Evolutionary conservation across 2,329 filamentous ascomycete genomes (phyloP), one percentile per base, ranked within the genome.

Genomic region (Plectosphaerella plurivora): DNA sequence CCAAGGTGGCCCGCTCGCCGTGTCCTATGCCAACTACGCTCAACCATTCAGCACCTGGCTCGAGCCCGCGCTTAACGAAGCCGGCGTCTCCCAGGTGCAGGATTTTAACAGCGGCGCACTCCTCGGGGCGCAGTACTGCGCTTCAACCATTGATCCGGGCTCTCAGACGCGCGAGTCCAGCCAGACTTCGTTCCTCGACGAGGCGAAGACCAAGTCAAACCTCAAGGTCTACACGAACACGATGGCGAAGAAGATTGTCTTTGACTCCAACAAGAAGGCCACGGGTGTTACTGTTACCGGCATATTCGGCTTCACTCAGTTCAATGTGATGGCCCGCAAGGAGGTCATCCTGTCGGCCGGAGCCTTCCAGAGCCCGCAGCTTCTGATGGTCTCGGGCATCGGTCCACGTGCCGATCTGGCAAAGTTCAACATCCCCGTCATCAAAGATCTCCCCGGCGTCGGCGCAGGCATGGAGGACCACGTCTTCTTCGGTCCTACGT

Each of bases 381-480:
- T 77, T 44, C 64, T 77, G 0, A 74, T 77, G 68, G 68, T 72
- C 51, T 74, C 72, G 0, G 74, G 74, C 2, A 71, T 77, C 45
- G 74, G 74, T 0, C 68, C 69, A 1, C 51, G 55, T 2, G 59
- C 61, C 1, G 61, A 70, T 15, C 65, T 76, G 1, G 51, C 64
- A 28, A 55, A 65, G 25, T 63, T 66, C 50, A 57, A 57, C 3
- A 70, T 75, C 46, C 65, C 71, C 1, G 70, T 83, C 14, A 53
- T 83, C 41, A 65, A 67, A 3, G 73, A 85, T 56, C 65, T 81
- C 0, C 79, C 83, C 4, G 89, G 89, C 6, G 99, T 99, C 67
- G 84, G 91, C 22, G 76, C 92, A 58, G 87, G 91, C 66, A 73
- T 99, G 15, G 85, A 96, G 55, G 85, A 81, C 3, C 48, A 52